phyloP scores from a whole-genome alignment of 202 grass and related monocot genomes.

The Eragrostis tef region DNA sequence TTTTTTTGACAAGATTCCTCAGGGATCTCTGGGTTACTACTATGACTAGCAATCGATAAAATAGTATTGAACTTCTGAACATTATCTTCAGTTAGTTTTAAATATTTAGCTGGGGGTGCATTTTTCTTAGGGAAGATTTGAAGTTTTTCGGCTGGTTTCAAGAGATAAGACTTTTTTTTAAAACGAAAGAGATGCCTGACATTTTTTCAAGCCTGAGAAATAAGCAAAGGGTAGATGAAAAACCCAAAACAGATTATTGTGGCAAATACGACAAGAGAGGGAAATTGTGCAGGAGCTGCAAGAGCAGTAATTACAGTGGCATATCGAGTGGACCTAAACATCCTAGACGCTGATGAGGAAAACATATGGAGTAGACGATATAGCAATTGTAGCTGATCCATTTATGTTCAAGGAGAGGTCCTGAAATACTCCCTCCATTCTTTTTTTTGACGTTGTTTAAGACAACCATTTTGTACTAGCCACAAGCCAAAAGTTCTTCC shows the following conservation, averaged over 20 bases:
- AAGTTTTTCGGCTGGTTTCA: not conserved
- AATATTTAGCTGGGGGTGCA: not conserved
- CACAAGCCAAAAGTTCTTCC: too few relatives aligned
- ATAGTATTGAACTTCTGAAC: not conserved
- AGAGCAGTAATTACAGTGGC: not conserved
- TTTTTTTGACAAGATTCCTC: not conserved
- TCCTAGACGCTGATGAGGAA: not conserved
- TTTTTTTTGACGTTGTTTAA: too few relatives aligned
- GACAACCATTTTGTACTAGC: too few relatives aligned
- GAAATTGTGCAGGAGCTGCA: not conserved
- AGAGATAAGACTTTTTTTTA: not conserved
- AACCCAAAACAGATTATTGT: not conserved
- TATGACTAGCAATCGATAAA: not conserved
- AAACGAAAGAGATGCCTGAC: too few relatives aligned
- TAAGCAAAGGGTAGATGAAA: not conserved
- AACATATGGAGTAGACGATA: not conserved
- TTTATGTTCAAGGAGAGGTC: not conserved
- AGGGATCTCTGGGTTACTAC: not conserved
- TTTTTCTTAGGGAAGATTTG: not conserved
- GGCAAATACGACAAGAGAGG: not conserved
- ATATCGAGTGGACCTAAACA: not conserved
- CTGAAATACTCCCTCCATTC: too few relatives aligned
- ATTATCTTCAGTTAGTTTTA: not conserved
- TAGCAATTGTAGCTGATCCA: not conserved
- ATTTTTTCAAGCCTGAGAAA: not conserved